These are phyloP conservation scores for Candida nemodendra DNA, from an alignment of 805 yeast genomes.

Conservation along the genomic window DNA sequence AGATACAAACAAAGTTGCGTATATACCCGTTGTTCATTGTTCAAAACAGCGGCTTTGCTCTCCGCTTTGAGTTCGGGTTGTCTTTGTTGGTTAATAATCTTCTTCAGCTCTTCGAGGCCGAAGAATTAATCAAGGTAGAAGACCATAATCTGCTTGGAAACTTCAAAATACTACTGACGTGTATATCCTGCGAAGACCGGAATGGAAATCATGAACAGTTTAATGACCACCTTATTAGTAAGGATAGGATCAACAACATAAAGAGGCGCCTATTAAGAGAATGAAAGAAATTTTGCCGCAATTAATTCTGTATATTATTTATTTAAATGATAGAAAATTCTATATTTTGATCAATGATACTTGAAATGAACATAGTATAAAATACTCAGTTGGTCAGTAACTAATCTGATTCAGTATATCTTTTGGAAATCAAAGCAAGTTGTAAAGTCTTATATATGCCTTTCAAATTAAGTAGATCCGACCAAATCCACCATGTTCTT, in stretches of 20 bases:
- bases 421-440: too few relatives aligned
- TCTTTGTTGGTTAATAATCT: conserved; percentile 45
- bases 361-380: too few relatives aligned
- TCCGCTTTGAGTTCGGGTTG: conserved; percentile 51
- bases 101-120: conserved; percentile 40
- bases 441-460: too few relatives aligned
- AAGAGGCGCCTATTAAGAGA: conserved; percentile 24
- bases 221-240: conserved; percentile 16
- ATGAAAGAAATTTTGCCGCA: too few relatives aligned
- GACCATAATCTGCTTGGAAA: conserved; percentile 34
- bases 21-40: conserved; percentile 52
- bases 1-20: conserved; percentile 32
- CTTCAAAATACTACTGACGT: conserved; percentile 34
- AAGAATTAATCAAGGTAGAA: conserved; percentile 30
- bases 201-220: conserved; percentile 12
- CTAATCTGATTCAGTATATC: too few relatives aligned
- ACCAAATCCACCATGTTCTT: conserved; percentile 26
- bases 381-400: too few relatives aligned
- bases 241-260: conserved; percentile 27
- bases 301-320: too few relatives aligned
- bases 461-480: conserved; percentile 15
- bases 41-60: conserved; percentile 34
- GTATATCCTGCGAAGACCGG: conserved; percentile 23
- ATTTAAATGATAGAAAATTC: too few relatives aligned
- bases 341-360: too few relatives aligned